These are phyloP conservation scores for Filobasidium floriforme DNA, from an alignment of 768 basidiomycete genomes.

Conservation along the genomic window DNA sequence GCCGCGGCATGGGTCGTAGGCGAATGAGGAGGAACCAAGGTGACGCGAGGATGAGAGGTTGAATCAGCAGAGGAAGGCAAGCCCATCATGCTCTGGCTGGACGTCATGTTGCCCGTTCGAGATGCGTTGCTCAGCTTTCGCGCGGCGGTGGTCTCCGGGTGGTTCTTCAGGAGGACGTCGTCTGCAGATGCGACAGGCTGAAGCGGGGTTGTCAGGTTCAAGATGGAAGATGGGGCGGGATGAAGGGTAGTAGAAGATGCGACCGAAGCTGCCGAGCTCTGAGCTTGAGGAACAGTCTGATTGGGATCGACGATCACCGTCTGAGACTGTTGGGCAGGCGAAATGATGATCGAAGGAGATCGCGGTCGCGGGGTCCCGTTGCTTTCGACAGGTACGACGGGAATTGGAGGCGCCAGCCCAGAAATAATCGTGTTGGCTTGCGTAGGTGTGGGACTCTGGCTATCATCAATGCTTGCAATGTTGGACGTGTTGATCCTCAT, in stretches of 20 bases:
- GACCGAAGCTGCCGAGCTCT: not conserved
- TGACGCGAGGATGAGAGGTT: not conserved
- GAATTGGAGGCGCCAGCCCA: no score
- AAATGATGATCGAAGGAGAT: no score
- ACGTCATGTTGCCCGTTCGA: not conserved
- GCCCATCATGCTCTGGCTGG: not conserved
- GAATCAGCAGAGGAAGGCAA: not conserved
- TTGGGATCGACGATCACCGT: no score
- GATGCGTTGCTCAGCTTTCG: no score
- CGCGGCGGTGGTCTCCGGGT: not conserved
- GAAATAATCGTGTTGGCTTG: no score
- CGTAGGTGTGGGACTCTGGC: no score
- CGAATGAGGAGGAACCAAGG: constrained; percentile 22
- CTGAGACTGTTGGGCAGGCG: no score
- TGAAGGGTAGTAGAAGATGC: not conserved
- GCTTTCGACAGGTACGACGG: no score
- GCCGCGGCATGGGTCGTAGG: constrained; percentile 24
- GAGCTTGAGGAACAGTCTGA: no score
- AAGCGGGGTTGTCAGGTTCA: not conserved
- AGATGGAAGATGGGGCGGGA: not conserved
- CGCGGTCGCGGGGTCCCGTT: no score
- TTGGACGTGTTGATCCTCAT: no score
- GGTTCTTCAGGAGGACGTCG: not conserved
- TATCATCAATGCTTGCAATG: no score
- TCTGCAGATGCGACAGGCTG: not conserved